Percentiles rank a stretch among this genome's conserved stretches.
phyloP scores from a whole-genome alignment of 2,329 filamentous ascomycete genomes.

The Sordariomycetes sp. region DNA sequence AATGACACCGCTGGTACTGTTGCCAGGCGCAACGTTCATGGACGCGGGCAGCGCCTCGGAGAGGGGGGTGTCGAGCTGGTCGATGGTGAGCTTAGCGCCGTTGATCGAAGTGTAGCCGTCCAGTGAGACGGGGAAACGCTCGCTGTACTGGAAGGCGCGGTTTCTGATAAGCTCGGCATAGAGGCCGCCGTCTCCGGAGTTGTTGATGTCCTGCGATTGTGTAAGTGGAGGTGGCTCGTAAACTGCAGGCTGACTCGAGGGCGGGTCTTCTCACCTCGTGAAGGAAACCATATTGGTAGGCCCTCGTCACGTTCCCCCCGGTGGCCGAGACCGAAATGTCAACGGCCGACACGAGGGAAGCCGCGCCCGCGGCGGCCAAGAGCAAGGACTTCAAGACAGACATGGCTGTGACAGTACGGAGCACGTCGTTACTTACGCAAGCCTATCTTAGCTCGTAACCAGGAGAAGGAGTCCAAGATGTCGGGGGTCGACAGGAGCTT shows the following conservation, averaged over 20 bases:
- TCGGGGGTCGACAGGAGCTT: too few relatives aligned
- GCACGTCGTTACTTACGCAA: neutral
- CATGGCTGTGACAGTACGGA: neutral
- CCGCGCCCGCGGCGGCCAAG: neutral
- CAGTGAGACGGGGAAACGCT: constrained; percentile 25
- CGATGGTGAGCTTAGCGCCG: constrained; percentile 27
- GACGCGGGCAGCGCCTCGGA: constrained; percentile 38
- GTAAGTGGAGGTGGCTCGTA: neutral
- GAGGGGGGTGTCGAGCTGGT: constrained; percentile 30
- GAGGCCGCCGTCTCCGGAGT: constrained; percentile 59
- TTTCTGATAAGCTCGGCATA: constrained; percentile 62
- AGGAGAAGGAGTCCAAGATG: neutral
- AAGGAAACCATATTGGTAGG: constrained; percentile 30
- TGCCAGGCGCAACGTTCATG: constrained; percentile 25
- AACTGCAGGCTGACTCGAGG: neutral
- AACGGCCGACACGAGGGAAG: constrained; percentile 12
- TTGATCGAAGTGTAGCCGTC: constrained; percentile 30
- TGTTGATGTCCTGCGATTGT: constrained; percentile 42
- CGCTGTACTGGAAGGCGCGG: constrained; percentile 50
- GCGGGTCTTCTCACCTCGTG: constrained; percentile 20
- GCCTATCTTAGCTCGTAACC: neutral
- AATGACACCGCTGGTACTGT: constrained; percentile 16
- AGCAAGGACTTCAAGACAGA: neutral
- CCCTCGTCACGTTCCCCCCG: constrained; percentile 27
- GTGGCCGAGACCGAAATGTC: constrained; percentile 21